Percentiles rank a stretch among this genome's conserved stretches.
Conservation (phyloP, 2,329 filamentous ascomycete genomes). For the Aspergillus pseudoterreus region DNA sequence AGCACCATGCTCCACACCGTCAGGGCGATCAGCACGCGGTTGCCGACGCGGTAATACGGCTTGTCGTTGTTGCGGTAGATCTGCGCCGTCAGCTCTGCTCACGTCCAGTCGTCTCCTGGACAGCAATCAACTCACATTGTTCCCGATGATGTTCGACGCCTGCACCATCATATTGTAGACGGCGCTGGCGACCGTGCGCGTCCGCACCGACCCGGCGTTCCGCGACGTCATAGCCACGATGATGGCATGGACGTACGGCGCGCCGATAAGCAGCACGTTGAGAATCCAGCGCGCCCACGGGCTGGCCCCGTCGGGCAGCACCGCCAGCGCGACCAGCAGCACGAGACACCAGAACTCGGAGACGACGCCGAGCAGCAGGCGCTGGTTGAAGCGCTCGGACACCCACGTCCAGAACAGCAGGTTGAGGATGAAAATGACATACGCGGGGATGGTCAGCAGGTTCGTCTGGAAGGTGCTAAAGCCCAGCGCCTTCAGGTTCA, state of each 20-base stretch:
- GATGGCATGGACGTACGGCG: constrained; percentile 58
- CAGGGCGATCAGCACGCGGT: constrained; percentile 55
- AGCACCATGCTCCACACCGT: constrained; percentile 47
- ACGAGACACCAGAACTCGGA: constrained; percentile 53
- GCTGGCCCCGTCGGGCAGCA: constrained; percentile 45
- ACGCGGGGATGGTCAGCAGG: constrained; percentile 59
- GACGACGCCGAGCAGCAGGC: constrained; percentile 51
- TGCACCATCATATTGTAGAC: constrained; percentile 48
- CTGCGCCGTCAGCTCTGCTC: constrained; percentile 26
- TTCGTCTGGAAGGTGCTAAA: constrained; percentile 60
- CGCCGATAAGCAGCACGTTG: constrained; percentile 52
- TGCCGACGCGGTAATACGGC: constrained; percentile 57
- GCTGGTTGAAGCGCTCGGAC: constrained; percentile 54
- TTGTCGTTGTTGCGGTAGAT: constrained; percentile 55
- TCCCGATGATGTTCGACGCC: constrained; percentile 37
- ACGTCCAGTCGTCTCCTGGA: too few species aligned
- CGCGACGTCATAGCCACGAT: constrained; percentile 45
- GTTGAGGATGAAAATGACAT: constrained; percentile 55
- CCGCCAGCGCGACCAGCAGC: constrained; percentile 50
- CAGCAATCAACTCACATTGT: constrained; percentile 28
- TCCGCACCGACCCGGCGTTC: constrained; percentile 42
- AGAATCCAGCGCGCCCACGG: constrained; percentile 53
- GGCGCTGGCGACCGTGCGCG: constrained; percentile 42
- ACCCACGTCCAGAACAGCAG: constrained; percentile 53
- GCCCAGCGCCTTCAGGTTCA: constrained; percentile 49